Percentiles rank a stretch among this genome's conserved stretches.
Evolutionary conservation across 345 rosid species (phyloP).

Genomic region (Microthlaspi erraticum): DNA sequence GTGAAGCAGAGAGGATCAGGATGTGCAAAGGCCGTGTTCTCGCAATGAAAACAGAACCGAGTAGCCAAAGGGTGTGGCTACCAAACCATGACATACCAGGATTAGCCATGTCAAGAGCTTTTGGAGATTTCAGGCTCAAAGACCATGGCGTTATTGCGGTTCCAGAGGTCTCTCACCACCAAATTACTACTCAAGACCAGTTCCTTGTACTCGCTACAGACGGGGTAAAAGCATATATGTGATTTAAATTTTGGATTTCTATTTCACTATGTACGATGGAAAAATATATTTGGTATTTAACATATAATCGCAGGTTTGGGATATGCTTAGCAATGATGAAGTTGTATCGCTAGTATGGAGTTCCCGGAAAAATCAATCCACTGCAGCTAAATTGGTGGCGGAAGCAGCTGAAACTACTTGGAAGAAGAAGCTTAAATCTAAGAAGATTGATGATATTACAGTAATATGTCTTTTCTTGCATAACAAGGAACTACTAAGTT

Average conservation of each 20-base stretch:
- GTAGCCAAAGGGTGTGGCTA: constrained; percentile 84
- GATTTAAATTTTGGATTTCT: not conserved
- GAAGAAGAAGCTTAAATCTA: constrained; percentile 65
- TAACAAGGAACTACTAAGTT: constrained; percentile 35
- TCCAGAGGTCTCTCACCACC: constrained; percentile 65
- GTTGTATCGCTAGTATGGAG: constrained; percentile 56
- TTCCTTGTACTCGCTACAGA: constrained; percentile 84
- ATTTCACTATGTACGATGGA: not conserved
- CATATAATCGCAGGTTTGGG: constrained; percentile 62
- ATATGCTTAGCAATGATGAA: constrained; percentile 75
- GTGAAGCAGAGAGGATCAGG: constrained; percentile 83
- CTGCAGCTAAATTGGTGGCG: constrained; percentile 65
- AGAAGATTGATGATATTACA: constrained; percentile 77
- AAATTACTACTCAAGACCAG: constrained; percentile 57
- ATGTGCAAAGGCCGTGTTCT: constrained; percentile 74
- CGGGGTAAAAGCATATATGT: constrained; percentile 53
- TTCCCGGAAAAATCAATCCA: constrained; percentile 44
- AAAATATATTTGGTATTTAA: not conserved
- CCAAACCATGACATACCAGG: constrained; percentile 83
- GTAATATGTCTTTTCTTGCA: constrained; percentile 68
- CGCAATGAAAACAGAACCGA: constrained; percentile 66
- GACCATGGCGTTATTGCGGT: constrained; percentile 72
- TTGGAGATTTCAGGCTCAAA: constrained; percentile 79
- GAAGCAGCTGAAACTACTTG: constrained; percentile 70
- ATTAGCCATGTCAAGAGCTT: constrained; percentile 97